A percentile compares a stretch with the other conserved stretches of the same genome.
These are phyloP conservation scores for Trametes meyenii DNA, from an alignment of 768 basidiomycete species.

Conservation along the genomic window DNA sequence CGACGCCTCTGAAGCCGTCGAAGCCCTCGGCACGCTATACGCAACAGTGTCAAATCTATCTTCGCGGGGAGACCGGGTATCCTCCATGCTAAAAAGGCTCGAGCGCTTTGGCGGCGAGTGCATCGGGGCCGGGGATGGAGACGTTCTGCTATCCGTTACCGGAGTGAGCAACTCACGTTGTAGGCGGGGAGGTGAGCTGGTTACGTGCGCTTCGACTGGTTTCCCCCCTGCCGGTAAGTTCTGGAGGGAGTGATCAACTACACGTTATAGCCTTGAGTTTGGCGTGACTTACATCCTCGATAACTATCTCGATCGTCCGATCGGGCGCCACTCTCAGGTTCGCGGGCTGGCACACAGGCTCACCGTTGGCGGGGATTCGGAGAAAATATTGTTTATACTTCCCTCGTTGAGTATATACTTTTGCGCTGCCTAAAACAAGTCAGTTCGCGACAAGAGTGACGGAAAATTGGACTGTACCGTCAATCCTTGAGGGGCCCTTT, in stretches of 20 bases:
- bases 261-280: background rate
- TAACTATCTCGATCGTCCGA: slow-evolving; percentile 56
- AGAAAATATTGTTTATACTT: slow-evolving; percentile 72
- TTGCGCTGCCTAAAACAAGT: slow-evolving; percentile 54
- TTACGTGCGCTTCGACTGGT: background rate
- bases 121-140: slow-evolving; percentile 16
- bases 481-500: slow-evolving; percentile 62
- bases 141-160: slow-evolving; percentile 19
- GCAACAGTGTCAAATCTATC: slow-evolving; percentile 10
- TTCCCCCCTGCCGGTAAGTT: slow-evolving; percentile 9
- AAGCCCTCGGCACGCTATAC: background rate
- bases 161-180: slow-evolving; percentile 22
- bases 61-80: background rate
- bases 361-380: slow-evolving; percentile 58
- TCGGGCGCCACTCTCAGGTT: slow-evolving; percentile 58
- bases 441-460: background rate
- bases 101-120: slow-evolving; percentile 7
- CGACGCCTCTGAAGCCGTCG: background rate
- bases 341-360: slow-evolving; percentile 52
- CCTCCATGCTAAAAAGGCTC: slow-evolving; percentile 15
- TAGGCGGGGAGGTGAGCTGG: slow-evolving; percentile 2
- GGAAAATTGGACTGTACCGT: slow-evolving; percentile 48
- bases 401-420: slow-evolving; percentile 66
- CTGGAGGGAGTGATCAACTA: background rate
- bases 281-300: slow-evolving; percentile 55